A percentile compares a stretch with the other conserved stretches of the same genome.
phyloP scores from a whole-genome alignment of 306 rosid species.

The Dryas alaskensis region DNA sequence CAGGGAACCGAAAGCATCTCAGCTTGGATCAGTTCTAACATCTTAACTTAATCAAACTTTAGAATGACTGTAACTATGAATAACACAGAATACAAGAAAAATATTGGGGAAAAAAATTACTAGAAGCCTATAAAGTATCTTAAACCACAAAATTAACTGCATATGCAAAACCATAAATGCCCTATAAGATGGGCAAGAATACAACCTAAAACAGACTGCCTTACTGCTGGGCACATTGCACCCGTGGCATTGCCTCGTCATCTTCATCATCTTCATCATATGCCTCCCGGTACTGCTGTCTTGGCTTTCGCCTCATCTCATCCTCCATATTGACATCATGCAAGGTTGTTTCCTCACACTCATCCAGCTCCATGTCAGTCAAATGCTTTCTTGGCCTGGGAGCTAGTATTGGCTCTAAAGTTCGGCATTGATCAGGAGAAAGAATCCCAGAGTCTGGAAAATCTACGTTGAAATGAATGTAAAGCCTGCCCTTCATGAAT shows the following conservation, averaged over 20 bases:
- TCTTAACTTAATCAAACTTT: background rate
- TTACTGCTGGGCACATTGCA: slow-evolving; percentile 77
- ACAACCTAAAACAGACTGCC: background rate
- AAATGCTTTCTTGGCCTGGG: slow-evolving; percentile 37
- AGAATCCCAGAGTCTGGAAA: slow-evolving; percentile 60
- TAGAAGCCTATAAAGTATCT: background rate
- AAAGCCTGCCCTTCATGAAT: slow-evolving; percentile 61
- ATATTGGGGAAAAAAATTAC: background rate
- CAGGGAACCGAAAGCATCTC: background rate
- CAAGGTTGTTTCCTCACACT: slow-evolving; percentile 61
- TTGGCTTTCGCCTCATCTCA: slow-evolving; percentile 59
- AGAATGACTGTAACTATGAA: background rate
- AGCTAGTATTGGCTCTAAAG: slow-evolving; percentile 41
- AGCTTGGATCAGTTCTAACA: background rate
- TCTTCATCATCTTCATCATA: slow-evolving; percentile 60
- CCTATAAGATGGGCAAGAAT: background rate
- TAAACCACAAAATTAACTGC: background rate
- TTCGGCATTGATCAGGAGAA: slow-evolving; percentile 42
- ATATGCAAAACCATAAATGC: background rate
- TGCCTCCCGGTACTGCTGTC: slow-evolving; percentile 46
- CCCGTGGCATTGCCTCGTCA: slow-evolving; percentile 42
- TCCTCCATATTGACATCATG: slow-evolving; percentile 62
- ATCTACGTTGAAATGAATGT: slow-evolving; percentile 51
- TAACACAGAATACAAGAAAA: background rate
- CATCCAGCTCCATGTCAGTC: slow-evolving; percentile 58